These are phyloP conservation scores for Syzygium grande DNA, from an alignment of 345 rosid species.

Conservation along the genomic window DNA sequence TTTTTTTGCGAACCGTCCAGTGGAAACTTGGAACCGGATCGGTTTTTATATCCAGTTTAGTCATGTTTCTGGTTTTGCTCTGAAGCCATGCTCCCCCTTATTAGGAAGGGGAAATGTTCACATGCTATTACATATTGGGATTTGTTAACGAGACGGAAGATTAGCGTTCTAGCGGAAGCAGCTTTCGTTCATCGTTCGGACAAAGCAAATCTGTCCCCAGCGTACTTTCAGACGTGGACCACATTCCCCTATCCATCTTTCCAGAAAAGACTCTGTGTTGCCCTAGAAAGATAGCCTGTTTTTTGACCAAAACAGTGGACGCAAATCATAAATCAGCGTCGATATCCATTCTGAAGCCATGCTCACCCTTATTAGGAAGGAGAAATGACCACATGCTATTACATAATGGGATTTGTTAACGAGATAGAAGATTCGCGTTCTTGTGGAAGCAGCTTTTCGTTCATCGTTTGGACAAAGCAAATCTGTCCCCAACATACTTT, in stretches of 20 bases:
- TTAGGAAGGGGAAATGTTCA: neutral
- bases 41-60: no score
- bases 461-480: neutral
- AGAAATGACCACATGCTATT: neutral
- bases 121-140: fast-evolving
- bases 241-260: neutral
- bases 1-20: no score
- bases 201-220: neutral
- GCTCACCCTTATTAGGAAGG: no score
- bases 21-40: no score
- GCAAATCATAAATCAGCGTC: neutral
- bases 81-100: no score
- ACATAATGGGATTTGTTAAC: neutral
- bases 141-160: neutral
- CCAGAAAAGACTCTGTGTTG: neutral
- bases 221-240: neutral
- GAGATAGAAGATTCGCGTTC: neutral
- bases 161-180: neutral
- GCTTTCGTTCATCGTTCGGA: neutral
- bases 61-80: no score
- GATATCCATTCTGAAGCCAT: no score
- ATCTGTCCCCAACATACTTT: neutral
- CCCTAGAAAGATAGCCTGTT: neutral
- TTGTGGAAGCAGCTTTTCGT: neutral
- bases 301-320: neutral